Percentiles rank a stretch among this genome's conserved stretches.
These are phyloP conservation scores for Chytriomyces sp. DNA, from an alignment of 192 early-diverging fungal species.

Conservation along the genomic window DNA sequence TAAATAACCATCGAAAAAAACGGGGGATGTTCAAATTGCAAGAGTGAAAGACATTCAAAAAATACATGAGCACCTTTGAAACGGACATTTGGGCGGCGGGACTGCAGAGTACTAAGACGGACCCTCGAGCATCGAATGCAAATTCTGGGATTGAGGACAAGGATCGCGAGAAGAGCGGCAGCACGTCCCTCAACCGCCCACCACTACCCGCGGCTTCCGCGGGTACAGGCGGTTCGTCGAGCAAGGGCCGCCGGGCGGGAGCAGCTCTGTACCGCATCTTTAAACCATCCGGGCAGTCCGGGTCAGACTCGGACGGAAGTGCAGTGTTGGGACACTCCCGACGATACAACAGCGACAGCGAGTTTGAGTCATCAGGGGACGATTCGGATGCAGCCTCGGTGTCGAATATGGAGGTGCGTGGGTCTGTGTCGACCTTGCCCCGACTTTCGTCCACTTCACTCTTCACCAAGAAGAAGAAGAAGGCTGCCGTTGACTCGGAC, in stretches of 20 bases:
- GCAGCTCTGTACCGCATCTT: slow-evolving; percentile 52
- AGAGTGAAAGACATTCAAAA: neutral
- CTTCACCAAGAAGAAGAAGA: slow-evolving; percentile 19
- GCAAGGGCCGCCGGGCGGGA: slow-evolving; percentile 12
- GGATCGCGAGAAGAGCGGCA: slow-evolving; percentile 10
- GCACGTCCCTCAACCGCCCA: neutral
- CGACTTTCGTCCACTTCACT: slow-evolving; percentile 14
- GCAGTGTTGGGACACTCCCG: slow-evolving; percentile 41
- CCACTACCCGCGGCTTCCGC: slow-evolving; percentile 19
- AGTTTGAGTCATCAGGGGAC: slow-evolving; percentile 37
- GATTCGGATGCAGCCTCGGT: neutral
- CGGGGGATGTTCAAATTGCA: no score
- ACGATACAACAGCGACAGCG: slow-evolving; percentile 43
- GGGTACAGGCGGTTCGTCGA: slow-evolving; percentile 2
- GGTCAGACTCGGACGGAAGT: neutral
- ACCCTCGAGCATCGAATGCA: neutral
- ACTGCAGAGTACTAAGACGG: slow-evolving; percentile 21
- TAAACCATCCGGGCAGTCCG: slow-evolving; percentile 35
- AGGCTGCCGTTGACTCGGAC: slow-evolving; percentile 40
- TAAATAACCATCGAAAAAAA: no score
- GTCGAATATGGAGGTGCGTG: neutral
- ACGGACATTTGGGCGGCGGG: slow-evolving; percentile 47
- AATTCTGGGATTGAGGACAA: neutral
- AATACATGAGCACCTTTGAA: slow-evolving; percentile 37
- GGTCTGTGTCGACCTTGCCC: neutral